These are phyloP conservation scores for Rhypophila decipiens DNA, from an alignment of 495 filamentous ascomycete genomes.

Conservation along the genomic window DNA sequence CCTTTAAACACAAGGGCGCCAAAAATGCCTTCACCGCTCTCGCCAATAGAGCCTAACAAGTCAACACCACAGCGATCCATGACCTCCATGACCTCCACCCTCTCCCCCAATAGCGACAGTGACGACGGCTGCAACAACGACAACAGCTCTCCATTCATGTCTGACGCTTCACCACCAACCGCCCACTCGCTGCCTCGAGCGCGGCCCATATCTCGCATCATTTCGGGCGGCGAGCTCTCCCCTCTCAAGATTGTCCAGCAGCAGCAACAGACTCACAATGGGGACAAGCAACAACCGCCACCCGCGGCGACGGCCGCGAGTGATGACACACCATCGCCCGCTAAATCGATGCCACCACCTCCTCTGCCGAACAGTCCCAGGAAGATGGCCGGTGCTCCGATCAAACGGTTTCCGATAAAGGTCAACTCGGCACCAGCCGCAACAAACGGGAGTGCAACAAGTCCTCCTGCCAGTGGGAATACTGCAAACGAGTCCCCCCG, in stretches of 20 bases:
- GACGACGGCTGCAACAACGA: slow-evolving; percentile 17
- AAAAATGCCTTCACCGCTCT: not conserved
- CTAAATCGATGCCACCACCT: slow-evolving; percentile 22
- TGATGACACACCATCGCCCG: slow-evolving; percentile 12
- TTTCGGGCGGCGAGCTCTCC: slow-evolving; percentile 42
- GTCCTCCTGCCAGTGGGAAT: slow-evolving; percentile 6
- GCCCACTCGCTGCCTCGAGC: slow-evolving; percentile 28
- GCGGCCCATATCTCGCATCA: slow-evolving; percentile 39
- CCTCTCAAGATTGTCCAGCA: slow-evolving; percentile 42
- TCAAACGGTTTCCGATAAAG: slow-evolving; percentile 50
- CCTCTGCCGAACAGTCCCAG: slow-evolving; percentile 33
- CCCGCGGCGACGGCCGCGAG: slow-evolving; percentile 1
- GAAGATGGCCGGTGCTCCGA: slow-evolving; percentile 38
- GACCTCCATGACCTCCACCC: not conserved
- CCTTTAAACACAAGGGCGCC: too few relatives aligned
- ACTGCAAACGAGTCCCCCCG: slow-evolving; percentile 1
- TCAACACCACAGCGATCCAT: slow-evolving; percentile 8
- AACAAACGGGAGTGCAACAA: not conserved
- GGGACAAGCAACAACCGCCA: slow-evolving; percentile 1
- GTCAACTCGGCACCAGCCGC: slow-evolving; percentile 26
- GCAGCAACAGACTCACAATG: slow-evolving; percentile 10
- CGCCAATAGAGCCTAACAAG: not conserved
- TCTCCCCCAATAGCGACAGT: not conserved
- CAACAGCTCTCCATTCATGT: slow-evolving; percentile 22
- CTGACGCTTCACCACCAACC: slow-evolving; percentile 17